Base-by-base conservation (phyloP, 192 early-diverging fungal species). In the Entomortierella parvispora region DNA sequence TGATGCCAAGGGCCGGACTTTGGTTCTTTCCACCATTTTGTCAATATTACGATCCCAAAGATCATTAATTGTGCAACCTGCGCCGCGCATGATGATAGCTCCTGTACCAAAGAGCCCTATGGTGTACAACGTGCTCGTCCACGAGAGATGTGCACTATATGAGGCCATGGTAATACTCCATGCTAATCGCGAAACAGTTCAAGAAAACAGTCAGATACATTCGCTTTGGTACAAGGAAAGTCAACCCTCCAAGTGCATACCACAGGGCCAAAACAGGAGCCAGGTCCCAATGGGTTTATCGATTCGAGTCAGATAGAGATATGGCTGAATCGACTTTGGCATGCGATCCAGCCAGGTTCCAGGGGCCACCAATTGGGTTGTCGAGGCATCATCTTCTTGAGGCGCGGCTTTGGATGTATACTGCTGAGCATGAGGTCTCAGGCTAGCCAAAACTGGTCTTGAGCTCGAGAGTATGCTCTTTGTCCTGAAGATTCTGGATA, bases 11-110 rank as follows among this genome's bases (percentile, higher is more conserved):
- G 97, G 97, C 31, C 97, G 72, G 3, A 83, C 83, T 46, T 86
- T 85, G 8, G 96, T 98, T 15, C 96, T 80, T 76, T 91, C 91
- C 0, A 97, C 93, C 68, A 85, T 90, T 57, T 88, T 88, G 82
- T 99, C 97, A 40, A 96, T 89, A 59, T 94, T 88, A n/a, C 84
- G 67, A 74, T 99, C 97, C 97, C 96, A 97, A 74, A 99, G 83
- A 68, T 99, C 97, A 75, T 99, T 99, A 65, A 99, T 94, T 1
- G 93, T 96, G 83, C 97, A 99, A 22, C 96, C 97, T 23, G 96
- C 97, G 2, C 97, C 95, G 20, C 97, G 90, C 95, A 98, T 97
- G 15, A 96, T 86, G 4, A 96, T 65, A 2, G 94, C 92, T 25
- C 97, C 97, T 1, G 86, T 81, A 17, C 90, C 92, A 87, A 98